Base-by-base conservation (phyloP, 2,329 filamentous ascomycete genomes). In the Madurella mycetomatis region DNA sequence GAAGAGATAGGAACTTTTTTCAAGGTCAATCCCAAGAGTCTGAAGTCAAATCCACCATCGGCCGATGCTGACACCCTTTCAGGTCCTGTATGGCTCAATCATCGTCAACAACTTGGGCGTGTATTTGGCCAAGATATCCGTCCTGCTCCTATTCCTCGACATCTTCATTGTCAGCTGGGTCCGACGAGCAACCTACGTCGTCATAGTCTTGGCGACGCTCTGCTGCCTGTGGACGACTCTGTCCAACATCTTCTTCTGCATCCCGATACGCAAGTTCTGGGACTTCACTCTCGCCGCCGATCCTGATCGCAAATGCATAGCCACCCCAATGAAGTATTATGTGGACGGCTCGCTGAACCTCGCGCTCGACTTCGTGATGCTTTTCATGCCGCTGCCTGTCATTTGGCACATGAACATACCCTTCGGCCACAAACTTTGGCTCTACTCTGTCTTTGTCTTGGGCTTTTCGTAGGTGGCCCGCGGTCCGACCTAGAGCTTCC, bases 131-230 rank as follows among this genome's bases (percentile, higher is more conserved):
- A 60, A 60, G 31, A 16, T 56, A 11, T 60, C 58, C 9, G 47
- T 60, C 13, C 44, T 56, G n/a, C 43, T 58, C 5, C 40, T 60
- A 1, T 58, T 55, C 44, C 51, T 58, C 31, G 54, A 60, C 49
- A 37, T 60, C 44, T 58, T 60, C 17, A 43, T 49, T 40, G 5
- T 54, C 18, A 56, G 49, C 34, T 40, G 15, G n/a, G 15, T 55
- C 13, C 49, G 58, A 4, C 32, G 25, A 4, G 44, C 46, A 15
- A 53, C 51, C 11, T 51, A 48, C 39, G 19, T 49, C n/a, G 41
- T 55, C 18, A 40, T 54, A 16, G 43, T n/a, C 49, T 4, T 48
- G 15, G 54, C 51, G 9, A 30, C 40, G 7, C 8, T 51, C 7
- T 43, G 45, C n/a, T 52, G 53, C 16, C 12, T 45, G 5, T 56